Base-by-base conservation (phyloP, 441 rosid species). In the Macaranga tanarius region DNA sequence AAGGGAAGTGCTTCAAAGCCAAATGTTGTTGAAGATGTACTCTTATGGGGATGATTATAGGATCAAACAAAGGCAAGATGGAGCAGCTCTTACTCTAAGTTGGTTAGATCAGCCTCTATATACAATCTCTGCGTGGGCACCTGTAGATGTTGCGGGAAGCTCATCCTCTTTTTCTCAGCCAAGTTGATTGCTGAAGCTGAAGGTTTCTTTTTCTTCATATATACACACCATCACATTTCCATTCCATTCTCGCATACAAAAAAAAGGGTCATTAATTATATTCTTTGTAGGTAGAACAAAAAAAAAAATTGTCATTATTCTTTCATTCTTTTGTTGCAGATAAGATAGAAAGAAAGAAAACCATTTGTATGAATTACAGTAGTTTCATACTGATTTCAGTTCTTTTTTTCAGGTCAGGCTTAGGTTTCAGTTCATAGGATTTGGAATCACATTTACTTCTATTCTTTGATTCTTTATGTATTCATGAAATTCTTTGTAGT, bases 51-150 rank as follows among this genome's bases (percentile, higher is more conserved):
- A 66, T 38, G 82, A 80, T 31, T 94, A 84, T 70, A 70, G 73
- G 25, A 88, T 88, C 11, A 74, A 68, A 77, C 87, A 79, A 73
- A 83, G 79, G 70, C 81, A 81, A 63, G 89, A 81, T 7, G 85
- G 77, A 23, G 83, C 79, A 2, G 97, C 89, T 20, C 80, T 92
- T 7, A 91, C 97, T 1, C 80, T 95, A 48, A 82, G 86, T 73
- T 91, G 96, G 96, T 79, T 80, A 73, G 98, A 88, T 76, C 96
- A 92, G 85, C 88, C 93, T 62, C 96, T 95, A 25, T 92, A 85
- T 42, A 86, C 99, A 6, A 89, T 92, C 84, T 95, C 99, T 1
- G 91, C 92, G 8, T 95, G 99, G 99, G 55, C 76, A 15, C 88
- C 89, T n/a, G 75, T 73, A 23, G 90, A 87, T 75, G 64, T 79